These are phyloP conservation scores for Lentinus brumalis DNA, from an alignment of 768 basidiomycete species.

Conservation along the genomic window DNA sequence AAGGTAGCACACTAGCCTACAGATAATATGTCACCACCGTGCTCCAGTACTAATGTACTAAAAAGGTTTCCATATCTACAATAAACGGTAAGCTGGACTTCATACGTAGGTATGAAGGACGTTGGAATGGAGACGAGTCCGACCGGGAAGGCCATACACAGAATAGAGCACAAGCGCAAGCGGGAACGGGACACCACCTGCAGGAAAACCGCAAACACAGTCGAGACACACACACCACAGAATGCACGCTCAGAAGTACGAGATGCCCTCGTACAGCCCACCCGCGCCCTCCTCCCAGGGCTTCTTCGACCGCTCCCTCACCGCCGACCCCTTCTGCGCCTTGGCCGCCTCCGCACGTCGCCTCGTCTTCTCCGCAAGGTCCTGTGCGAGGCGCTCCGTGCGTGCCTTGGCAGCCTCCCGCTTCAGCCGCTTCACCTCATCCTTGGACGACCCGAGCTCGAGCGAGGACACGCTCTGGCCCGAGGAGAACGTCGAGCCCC, in stretches of 20 bases:
- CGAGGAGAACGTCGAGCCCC: slow-evolving; percentile 9
- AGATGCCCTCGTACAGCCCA: slow-evolving; percentile 17
- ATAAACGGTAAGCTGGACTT: no score
- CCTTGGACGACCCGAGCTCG: slow-evolving; percentile 20
- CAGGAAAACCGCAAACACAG: no score
- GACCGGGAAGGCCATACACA: not conserved
- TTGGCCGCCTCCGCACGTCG: slow-evolving; percentile 31
- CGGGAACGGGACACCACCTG: no score
- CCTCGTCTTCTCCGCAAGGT: slow-evolving; percentile 41
- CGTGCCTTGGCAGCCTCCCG: slow-evolving; percentile 43
- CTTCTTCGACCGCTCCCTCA: slow-evolving; percentile 8
- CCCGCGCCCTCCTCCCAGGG: slow-evolving; percentile 19
- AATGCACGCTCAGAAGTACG: slow-evolving; percentile 14
- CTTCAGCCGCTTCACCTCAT: slow-evolving; percentile 46
- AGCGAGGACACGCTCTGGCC: slow-evolving; percentile 15
- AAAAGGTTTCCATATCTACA: no score
- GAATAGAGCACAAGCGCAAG: no score
- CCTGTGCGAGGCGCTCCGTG: slow-evolving; percentile 45
- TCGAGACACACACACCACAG: not conserved
- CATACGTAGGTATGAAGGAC: not conserved
- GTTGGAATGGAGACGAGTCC: not conserved
- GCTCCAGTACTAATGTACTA: not conserved
- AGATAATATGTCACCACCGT: slow-evolving; percentile 7
- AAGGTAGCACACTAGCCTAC: slow-evolving; percentile 17
- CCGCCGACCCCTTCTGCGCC: slow-evolving; percentile 16